A percentile compares a stretch with the other conserved stretches of the same genome.
These are phyloP conservation scores for Thuidium tamariscinum DNA, from an alignment of 225 moss, liverwort and hornwort species.

Conservation along the genomic window DNA sequence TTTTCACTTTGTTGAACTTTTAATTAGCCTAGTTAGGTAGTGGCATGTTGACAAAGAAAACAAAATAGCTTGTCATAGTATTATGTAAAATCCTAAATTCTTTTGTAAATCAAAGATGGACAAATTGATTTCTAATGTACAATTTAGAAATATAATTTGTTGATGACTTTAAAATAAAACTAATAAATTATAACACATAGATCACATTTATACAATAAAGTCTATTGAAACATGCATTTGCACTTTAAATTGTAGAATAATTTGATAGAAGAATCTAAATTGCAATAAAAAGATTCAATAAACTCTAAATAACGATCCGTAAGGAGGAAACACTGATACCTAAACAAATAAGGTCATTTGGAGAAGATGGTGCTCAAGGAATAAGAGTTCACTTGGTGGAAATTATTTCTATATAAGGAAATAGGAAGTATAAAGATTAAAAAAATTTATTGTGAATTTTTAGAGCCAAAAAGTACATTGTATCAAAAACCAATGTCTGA, in stretches of 20 bases:
- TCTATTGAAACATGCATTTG: not conserved
- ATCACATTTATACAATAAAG: not conserved
- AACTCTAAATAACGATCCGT: not conserved
- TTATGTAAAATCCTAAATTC: too few species aligned
- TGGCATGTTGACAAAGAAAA: not conserved
- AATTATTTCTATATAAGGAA: too few species aligned
- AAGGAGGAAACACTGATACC: too few species aligned
- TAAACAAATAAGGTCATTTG: too few species aligned
- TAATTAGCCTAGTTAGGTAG: rapidly evolving
- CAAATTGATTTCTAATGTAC: too few species aligned
- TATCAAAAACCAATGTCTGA: too few species aligned
- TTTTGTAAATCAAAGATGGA: not conserved
- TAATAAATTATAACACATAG: not conserved
- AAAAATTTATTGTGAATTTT: too few species aligned
- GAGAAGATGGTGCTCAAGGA: too few species aligned
- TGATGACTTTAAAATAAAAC: not conserved
- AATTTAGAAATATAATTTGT: not conserved
- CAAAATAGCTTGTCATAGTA: not conserved
- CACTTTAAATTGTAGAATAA: not conserved
- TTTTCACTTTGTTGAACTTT: not conserved
- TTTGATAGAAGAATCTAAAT: not conserved
- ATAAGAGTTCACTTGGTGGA: too few species aligned
- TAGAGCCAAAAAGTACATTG: too few species aligned
- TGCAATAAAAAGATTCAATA: not conserved
- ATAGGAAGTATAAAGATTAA: too few species aligned